Conservation (phyloP, 2,329 filamentous ascomycete genomes). For the Verticillium albo-atrum region DNA sequence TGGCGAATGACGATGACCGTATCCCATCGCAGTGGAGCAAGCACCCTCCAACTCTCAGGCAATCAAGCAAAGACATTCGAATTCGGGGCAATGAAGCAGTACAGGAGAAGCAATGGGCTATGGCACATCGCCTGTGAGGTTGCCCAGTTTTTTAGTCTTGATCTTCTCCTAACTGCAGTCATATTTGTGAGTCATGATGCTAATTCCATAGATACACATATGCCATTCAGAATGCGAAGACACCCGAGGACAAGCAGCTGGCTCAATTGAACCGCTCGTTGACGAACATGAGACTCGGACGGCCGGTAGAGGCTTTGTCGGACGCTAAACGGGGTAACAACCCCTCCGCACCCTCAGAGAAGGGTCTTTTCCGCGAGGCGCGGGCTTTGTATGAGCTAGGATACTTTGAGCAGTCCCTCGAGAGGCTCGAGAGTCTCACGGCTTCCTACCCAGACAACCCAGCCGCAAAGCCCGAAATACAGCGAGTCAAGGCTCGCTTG, state of each 20-base stretch:
- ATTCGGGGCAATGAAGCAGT: constrained; percentile 29
- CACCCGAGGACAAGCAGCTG: constrained; percentile 26
- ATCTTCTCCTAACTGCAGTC: too few relatives aligned
- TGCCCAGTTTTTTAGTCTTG: too few relatives aligned
- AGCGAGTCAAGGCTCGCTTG: constrained; percentile 23
- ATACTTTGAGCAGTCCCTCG: constrained; percentile 29
- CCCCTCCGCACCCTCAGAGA: constrained; percentile 26
- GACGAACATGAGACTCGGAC: constrained; percentile 22
- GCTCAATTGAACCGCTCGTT: constrained; percentile 31
- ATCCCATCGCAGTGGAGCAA: constrained; percentile 36
- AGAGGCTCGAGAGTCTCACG: constrained; percentile 26
- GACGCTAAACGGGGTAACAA: constrained; percentile 18
- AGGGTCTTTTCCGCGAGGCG: constrained; percentile 37
- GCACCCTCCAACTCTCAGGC: not conserved
- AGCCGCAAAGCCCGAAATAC: constrained; percentile 21
- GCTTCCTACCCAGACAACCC: constrained; percentile 28
- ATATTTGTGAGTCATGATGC: too few relatives aligned
- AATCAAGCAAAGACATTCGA: constrained; percentile 16
- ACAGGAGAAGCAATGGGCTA: constrained; percentile 17
- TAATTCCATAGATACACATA: constrained; percentile 31
- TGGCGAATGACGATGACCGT: constrained; percentile 27
- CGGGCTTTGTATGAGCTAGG: constrained; percentile 38
- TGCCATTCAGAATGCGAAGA: constrained; percentile 25
- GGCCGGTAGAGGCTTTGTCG: constrained; percentile 21
- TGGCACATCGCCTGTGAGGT: too few relatives aligned